phyloP scores from a whole-genome alignment of 2,329 filamentous ascomycete genomes.

The Fusarium newnesense region DNA sequence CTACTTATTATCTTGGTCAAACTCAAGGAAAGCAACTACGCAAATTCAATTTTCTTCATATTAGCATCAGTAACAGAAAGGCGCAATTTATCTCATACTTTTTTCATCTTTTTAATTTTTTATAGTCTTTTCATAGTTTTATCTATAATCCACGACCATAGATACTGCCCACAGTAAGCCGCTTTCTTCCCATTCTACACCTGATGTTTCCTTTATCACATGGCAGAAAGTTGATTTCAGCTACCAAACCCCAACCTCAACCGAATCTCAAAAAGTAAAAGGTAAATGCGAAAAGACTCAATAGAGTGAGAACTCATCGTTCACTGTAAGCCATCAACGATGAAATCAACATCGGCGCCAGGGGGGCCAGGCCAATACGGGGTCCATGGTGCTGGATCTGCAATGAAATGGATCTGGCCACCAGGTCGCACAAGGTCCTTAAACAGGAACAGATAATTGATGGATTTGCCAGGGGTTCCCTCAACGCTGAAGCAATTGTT shows the following conservation, averaged over 20 bases:
- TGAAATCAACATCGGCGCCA: background rate
- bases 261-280: no score
- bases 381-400: background rate
- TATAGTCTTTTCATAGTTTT: background rate
- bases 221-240: background rate
- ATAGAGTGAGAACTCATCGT: no score
- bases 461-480: rapidly evolving
- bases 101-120: rapidly evolving
- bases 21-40: no score
- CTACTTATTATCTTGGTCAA: background rate
- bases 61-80: background rate
- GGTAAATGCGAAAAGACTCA: rapidly evolving
- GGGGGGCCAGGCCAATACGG: background rate
- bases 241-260: background rate
- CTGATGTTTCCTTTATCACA: background rate
- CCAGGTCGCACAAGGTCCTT: background rate
- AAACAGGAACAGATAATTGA: background rate
- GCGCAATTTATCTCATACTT: rapidly evolving
- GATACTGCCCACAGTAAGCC: background rate
- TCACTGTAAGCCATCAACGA: background rate
- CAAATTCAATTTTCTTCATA: background rate
- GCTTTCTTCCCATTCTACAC: background rate
- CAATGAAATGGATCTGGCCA: slow-evolving; percentile 1
- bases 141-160: rapidly evolving
- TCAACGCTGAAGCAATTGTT: background rate